Evolutionary conservation across 2,329 filamentous ascomycete species (phyloP), one percentile per base, ranked within the genome.

Genomic region (Xylaria sp.): DNA sequence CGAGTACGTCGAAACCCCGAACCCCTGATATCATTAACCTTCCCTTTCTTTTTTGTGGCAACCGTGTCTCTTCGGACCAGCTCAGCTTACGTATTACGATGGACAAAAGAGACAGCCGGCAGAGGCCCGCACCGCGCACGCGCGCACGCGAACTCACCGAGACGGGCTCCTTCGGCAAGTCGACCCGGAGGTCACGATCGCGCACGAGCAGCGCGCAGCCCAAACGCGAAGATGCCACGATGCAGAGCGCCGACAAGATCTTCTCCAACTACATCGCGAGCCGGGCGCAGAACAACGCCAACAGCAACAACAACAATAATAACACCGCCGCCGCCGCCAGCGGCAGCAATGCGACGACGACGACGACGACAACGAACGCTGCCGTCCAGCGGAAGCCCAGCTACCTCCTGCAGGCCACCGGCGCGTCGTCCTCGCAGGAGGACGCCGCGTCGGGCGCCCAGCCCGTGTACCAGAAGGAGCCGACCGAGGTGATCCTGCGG

Each of bases 401-500:
- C 54, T 69, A 70, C 59, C 59, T 69, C 18, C 68, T 66, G 19
- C 69, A 75, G 56, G 70, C 73, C 51, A 70, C 73, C 51, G 50
- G 66, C 17, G 37, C 60, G n/a, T 64, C 65, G 39, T 56, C n/a
- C n/a, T n/a, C 59, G 42, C 63, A 65, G 41, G 78, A 81, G 44
- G 72, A 76, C 22, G 47, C 63, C 13, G 54, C 66, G 24, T 44
- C 67, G 9, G 47, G 59, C 19, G 54, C 67, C 2, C 63, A 69
- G 5, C 54, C 67, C 17, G 61, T 63, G 3, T 67, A 70, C 50
- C 62, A 66, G 19, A 68, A 68, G 26, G 71, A 76, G 39, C 82
- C 83, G 1, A 78, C 90, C 38, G 92, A 97, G 73, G 84, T 96
- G 59, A 85, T 96, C 50, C 79, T 97, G 16, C 90, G 92, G 63